Percentiles rank a stretch among this genome's conserved stretches.
Conservation (phyloP, 805 yeast genomes). For the Metahyphopichia silvanorum region DNA sequence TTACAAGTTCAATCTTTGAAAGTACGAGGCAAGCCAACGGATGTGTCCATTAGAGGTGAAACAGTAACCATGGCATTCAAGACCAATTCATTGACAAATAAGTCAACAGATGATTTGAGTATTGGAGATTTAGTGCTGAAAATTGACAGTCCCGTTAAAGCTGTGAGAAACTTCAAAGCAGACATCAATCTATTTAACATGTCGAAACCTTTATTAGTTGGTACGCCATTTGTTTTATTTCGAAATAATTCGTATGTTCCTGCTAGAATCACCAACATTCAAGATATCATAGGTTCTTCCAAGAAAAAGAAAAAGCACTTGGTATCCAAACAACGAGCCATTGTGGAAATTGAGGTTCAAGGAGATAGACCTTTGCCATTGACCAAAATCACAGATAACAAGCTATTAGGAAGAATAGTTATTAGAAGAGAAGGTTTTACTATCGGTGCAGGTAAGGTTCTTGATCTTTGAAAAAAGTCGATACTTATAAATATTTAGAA, state of each 20-base stretch:
- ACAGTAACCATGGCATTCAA: conserved; percentile 45
- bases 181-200: conserved; percentile 36
- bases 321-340: conserved; percentile 56
- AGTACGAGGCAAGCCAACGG: conserved; percentile 37
- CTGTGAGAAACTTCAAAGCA: conserved; percentile 26
- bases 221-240: conserved; percentile 75
- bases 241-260: conserved; percentile 73
- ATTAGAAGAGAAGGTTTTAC: conserved; percentile 68
- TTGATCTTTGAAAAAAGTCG: conserved; percentile 7
- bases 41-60: conserved; percentile 61
- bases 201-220: conserved; percentile 71
- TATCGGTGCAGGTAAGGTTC: conserved; percentile 60
- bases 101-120: conserved; percentile 53
- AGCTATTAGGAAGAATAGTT: conserved; percentile 63
- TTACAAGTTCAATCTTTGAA: conserved; percentile 42
- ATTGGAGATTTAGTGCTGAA: conserved; percentile 54
- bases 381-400: conserved; percentile 44
- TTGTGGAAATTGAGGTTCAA: conserved; percentile 51
- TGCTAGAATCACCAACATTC: conserved; percentile 55
- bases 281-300: conserved; percentile 20
- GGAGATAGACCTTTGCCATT: conserved; percentile 50
- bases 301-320: conserved; percentile 44
- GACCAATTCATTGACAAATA: conserved; percentile 44
- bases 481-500: conserved; percentile 5
- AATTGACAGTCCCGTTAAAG: conserved; percentile 18